Conservation (phyloP, 495 filamentous ascomycete species). For the Aspergillus nidulans region DNA sequence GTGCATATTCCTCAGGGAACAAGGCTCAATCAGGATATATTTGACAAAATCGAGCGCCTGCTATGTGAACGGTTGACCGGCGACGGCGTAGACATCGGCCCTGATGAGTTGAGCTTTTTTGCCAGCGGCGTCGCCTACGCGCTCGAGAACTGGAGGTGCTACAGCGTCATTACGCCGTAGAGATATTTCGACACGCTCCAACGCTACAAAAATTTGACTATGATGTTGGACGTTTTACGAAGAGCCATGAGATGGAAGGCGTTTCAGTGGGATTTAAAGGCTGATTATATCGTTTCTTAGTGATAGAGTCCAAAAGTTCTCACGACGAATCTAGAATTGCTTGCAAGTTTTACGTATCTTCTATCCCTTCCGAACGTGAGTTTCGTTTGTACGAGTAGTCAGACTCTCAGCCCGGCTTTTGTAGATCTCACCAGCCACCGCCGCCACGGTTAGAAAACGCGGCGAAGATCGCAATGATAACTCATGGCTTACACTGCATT, state of each 20-base stretch:
- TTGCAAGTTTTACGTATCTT: neutral
- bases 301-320: constrained; percentile 4
- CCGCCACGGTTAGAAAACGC: too few species aligned
- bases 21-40: constrained; percentile 15
- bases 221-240: constrained; percentile 1
- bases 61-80: constrained; percentile 32
- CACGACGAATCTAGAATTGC: neutral
- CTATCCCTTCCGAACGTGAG: neutral
- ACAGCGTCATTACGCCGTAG: too few species aligned
- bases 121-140: constrained; percentile 39
- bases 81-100: constrained; percentile 28
- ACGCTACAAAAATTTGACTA: too few species aligned
- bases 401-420: too few species aligned
- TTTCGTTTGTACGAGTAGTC: too few species aligned
- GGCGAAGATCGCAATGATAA: too few species aligned
- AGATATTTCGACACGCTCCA: neutral
- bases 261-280: neutral
- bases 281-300: neutral
- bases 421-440: too few species aligned
- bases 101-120: constrained; percentile 43
- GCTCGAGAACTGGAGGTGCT: constrained; percentile 28
- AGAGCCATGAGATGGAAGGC: constrained; percentile 1
- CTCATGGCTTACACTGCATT: too few species aligned
- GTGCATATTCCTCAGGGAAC: neutral
- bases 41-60: constrained; percentile 34